Percentiles rank a stretch among this genome's conserved stretches.
Conservation (phyloP, 805 yeast genomes). For the Cyberlindnera mississippiensis region DNA sequence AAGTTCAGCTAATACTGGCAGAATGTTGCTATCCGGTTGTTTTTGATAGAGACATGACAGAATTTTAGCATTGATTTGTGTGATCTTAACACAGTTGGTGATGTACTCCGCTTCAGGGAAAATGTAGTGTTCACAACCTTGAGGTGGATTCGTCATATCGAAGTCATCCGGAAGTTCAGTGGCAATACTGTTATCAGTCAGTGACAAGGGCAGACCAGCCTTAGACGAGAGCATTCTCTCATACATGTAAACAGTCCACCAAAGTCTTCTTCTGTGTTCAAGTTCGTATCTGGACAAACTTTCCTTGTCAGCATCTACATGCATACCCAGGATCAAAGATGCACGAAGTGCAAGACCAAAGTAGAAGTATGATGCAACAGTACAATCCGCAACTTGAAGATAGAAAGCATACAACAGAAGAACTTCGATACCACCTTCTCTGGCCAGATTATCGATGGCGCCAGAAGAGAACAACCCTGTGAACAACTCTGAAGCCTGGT, state of each 20-base stretch:
- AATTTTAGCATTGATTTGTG: slow-evolving; percentile 73
- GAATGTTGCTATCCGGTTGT: slow-evolving; percentile 71
- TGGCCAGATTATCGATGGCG: slow-evolving; percentile 72
- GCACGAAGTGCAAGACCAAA: slow-evolving; percentile 74
- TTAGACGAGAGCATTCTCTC: slow-evolving; percentile 83
- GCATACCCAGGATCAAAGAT: slow-evolving; percentile 71
- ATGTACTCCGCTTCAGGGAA: slow-evolving; percentile 78
- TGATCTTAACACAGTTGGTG: slow-evolving; percentile 71
- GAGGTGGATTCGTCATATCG: slow-evolving; percentile 59
- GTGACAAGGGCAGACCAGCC: slow-evolving; percentile 74
- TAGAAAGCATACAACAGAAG: slow-evolving; percentile 72
- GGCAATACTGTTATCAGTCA: slow-evolving; percentile 79
- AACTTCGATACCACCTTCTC: slow-evolving; percentile 79
- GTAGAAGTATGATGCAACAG: slow-evolving; percentile 76
- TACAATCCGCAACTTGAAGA: slow-evolving; percentile 80
- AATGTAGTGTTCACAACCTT: slow-evolving; percentile 59
- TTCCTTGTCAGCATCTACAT: slow-evolving; percentile 76
- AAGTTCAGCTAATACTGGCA: slow-evolving; percentile 67
- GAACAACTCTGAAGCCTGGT: slow-evolving; percentile 74
- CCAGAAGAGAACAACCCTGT: slow-evolving; percentile 76
- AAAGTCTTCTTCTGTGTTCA: slow-evolving; percentile 77
- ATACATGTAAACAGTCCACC: slow-evolving; percentile 84
- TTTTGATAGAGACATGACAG: slow-evolving; percentile 66
- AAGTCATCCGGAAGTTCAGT: slow-evolving; percentile 73
- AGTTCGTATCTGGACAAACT: slow-evolving; percentile 62